Evolutionary conservation across 257 asterid genomes (phyloP).

Genomic region (Solanum neorickii): DNA sequence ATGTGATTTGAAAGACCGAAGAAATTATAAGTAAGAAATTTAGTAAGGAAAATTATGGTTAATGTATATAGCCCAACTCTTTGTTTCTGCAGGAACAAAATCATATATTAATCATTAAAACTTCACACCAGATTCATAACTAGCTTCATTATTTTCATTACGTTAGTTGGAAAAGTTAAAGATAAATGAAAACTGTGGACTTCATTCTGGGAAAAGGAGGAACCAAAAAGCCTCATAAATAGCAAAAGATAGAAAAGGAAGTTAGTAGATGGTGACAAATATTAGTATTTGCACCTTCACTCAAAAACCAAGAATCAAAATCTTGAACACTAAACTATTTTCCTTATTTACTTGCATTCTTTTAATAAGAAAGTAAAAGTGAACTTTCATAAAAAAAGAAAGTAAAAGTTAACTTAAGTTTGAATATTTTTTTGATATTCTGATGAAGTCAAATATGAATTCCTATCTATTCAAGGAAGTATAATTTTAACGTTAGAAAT

Average conservation of each 20-base stretch:
- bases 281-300: background rate
- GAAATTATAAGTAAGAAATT: background rate
- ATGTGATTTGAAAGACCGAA: background rate
- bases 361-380: background rate
- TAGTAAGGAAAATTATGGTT: background rate
- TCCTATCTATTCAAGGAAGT: background rate
- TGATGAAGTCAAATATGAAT: background rate
- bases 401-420: background rate
- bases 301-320: background rate
- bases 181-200: background rate
- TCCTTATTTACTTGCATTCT: background rate
- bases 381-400: background rate
- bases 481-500: too few species aligned
- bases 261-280: background rate
- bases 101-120: slow-evolving; percentile 9
- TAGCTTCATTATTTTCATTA: background rate
- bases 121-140: background rate
- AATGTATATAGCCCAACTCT: background rate
- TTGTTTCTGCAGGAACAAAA: background rate
- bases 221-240: background rate
- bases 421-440: background rate
- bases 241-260: background rate
- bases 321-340: background rate
- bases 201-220: background rate
- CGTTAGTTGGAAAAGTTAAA: background rate